Base-by-base conservation (phyloP, 2,329 filamentous ascomycete species). In the Aspergillus hiratsukae region DNA sequence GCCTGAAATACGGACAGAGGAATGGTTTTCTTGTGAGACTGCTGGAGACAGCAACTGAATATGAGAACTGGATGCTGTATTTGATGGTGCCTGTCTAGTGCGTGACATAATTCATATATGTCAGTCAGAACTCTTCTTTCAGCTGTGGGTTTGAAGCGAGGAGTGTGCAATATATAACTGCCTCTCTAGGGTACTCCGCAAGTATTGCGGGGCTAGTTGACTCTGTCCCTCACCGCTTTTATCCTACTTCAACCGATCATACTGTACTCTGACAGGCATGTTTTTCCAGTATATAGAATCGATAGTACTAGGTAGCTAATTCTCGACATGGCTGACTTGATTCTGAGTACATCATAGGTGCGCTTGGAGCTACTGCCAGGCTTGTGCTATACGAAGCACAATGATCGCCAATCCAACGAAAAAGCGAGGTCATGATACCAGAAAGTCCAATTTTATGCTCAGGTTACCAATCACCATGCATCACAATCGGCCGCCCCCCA, bases 41-140 rank as follows among this genome's bases (percentile, higher is more conserved):
- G 31, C 31, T 51, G 69, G 63, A 11, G 66, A 61, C 1, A 65
- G 54, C 5, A 68, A 67, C 53, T 71, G 65, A 17, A 68, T 63
- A 31, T 67, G 67, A 0, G 69, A 65, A 17, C 58, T 58, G n/a
- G 62, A 65, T 31, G 57, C 45, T 43, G 57, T 27, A 25, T 70
- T 63, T 61, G 66, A 56, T 60, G 60, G 51, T 67, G 65, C 35
- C 66, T 66, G 58, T 76, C 69, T 60, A 76, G 75, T 67, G 76
- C 69, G 64, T 65, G 66, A 77, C 67, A 79, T 72, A 28, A 21
- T 51, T 40, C 29, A 37, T 23, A 23, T 25, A 23, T 7, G 25
- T 25, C 14, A 7, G 14, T 37, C 43, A 17, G 17, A 23, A 2
- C 5, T 10, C 14, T 14, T 46, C 21, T 23, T 14, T 27, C 11